A percentile compares a stretch with the other conserved stretches of the same genome.
Evolutionary conservation across 345 rosid genomes (phyloP).

Genomic region (Bretschneidera sinensis): DNA sequence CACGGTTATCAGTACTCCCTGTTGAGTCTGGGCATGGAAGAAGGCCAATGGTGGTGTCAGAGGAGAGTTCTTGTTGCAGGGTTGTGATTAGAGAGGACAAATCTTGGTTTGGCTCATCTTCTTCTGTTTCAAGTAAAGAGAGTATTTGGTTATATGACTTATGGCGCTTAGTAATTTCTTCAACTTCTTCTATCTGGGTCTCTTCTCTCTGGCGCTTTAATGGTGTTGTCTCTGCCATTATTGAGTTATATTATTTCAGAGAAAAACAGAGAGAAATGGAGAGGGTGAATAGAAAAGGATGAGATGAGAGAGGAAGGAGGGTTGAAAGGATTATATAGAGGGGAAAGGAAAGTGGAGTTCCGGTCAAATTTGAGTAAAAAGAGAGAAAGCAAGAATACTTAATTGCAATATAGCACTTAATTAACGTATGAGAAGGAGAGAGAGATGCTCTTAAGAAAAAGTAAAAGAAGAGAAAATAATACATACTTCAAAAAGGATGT

Average conservation of each 20-base stretch:
- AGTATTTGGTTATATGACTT: slow-evolving; percentile 41
- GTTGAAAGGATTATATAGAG: slow-evolving; percentile 56
- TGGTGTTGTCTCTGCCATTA: slow-evolving; percentile 44
- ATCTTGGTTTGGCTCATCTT: slow-evolving; percentile 44
- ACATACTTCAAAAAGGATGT: background rate
- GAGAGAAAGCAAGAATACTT: background rate
- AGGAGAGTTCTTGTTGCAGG: slow-evolving; percentile 51
- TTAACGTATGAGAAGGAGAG: background rate
- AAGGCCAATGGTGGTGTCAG: slow-evolving; percentile 17
- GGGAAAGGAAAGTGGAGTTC: slow-evolving; percentile 18
- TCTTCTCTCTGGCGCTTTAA: slow-evolving; percentile 58
- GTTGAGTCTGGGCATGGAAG: background rate
- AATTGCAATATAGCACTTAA: background rate
- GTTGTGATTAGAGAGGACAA: slow-evolving; percentile 47
- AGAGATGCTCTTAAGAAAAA: background rate
- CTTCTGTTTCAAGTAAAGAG: slow-evolving; percentile 47
- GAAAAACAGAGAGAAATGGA: background rate
- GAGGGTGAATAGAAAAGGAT: slow-evolving; percentile 2
- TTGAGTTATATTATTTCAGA: too few relatives aligned
- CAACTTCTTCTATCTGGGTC: too few relatives aligned
- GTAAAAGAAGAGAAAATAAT: too few relatives aligned
- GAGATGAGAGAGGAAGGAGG: slow-evolving; percentile 42
- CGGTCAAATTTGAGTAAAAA: slow-evolving; percentile 34
- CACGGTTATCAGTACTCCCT: background rate
- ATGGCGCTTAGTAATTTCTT: slow-evolving; percentile 39